Evolutionary conservation across 495 filamentous ascomycete genomes (phyloP), one percentile per base, ranked within the genome.

Genomic region (Staphylotrichum longicolle): DNA sequence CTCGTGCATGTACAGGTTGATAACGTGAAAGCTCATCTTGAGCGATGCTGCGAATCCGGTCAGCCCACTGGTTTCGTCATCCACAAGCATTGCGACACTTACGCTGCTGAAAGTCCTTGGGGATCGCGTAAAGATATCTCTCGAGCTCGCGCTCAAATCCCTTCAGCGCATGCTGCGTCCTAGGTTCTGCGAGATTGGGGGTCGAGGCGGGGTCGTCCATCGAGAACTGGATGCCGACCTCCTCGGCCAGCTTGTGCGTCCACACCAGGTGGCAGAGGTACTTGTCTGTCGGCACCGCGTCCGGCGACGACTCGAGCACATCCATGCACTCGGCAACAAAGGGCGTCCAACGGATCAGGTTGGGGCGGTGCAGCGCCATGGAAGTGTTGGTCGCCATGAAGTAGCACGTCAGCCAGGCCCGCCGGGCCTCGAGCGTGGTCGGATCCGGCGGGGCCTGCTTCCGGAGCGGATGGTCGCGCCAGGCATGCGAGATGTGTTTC

Each of bases 271-370:
- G 88, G 56, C 87, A 84, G 12, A 96, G 74, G 7, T 82, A 76
- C 64, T 78, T 85, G 69, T 98, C 93, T 2, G 89, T 86, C 0
- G 86, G 82, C 8, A 85, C 76, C 0, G 89, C 86, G 37, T 93
- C 85, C 5, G 88, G 82, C 20, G 88, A 88, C 3, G 75, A 83
- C 69, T 91, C 84, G 4, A 98, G 75, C 3, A 88, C 82, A 1
- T 89, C 83, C 49, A 96, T 72, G 63, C 88, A 93, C 66, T 98
- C 92, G 15, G 86, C 83, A 86, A 96, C 91, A 67, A 94, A 95
- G 5, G 86, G 78, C 9, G 86, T 87, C 87, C 90, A 96, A 14
- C 89, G 82, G 40, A 96, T 80, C 12, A 96, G 75, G 63, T 92
- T 91, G 0, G 88, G 86, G n/a, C 91, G 85, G 54, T 91, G 83